Evolutionary conservation across 805 yeast genomes (phyloP), one percentile per base, ranked within the genome.

Genomic region (Yamadazyma laniorum): DNA sequence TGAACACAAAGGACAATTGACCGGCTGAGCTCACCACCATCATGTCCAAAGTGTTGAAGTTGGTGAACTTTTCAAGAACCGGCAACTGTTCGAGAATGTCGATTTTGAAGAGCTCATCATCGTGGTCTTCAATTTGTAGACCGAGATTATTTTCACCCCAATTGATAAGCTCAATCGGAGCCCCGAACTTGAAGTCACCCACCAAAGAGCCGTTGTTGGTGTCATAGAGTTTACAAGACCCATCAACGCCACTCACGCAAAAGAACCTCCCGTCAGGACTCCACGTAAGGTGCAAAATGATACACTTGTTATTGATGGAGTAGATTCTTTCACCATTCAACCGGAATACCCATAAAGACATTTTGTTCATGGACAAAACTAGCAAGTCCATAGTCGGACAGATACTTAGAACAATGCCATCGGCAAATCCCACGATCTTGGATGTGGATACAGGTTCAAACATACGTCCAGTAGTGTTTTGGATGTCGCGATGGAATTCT

Each of bases 331-430:
- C 74, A 1, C 81, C 82, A 41, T 71, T 74, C 29, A 70, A 55
- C 33, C 86, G 68, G 45, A 72, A 76, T 7, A 80, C 69, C 63
- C 77, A 66, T 4, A 68, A 49, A 3, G 74, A 79, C 55, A 39
- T 64, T 42, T 50, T 61, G 50, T 40, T 81, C 84, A 56, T 75
- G 7, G 78, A 63, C 2, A 79, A 52, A 5, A 79, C 73, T 23
- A 82, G 45, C 22, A 77, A 63, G 44, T 75, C 75, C 67, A 77
- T 70, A 7, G 70, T 60, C 2, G 82, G 82, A 49, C 80, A 76
- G 69, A 74, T 70, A 28, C 63, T 59, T 33, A 67, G 44, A 42
- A 63, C 52, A 37, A 58, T 61, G 1, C 71, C 71, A 42, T 67
- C 72, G 11, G 61, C 49, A 34, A 53, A 44, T 22, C 63, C 58